phyloP scores from a whole-genome alignment of 2,329 filamentous ascomycete species.

The Chaetoscypha palmicola region DNA sequence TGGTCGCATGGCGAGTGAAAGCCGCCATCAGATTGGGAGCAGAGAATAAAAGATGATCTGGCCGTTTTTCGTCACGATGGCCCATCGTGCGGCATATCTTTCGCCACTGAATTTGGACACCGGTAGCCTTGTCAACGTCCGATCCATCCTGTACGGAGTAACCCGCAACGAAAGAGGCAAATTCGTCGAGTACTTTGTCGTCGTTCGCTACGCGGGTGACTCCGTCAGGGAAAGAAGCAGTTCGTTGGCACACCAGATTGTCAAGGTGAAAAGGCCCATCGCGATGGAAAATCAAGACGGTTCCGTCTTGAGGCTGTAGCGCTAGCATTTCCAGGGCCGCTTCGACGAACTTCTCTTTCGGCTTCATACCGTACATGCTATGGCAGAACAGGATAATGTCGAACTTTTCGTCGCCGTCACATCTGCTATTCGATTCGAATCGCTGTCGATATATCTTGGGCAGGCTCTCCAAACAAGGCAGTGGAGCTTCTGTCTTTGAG shows the following conservation, averaged over 20 bases:
- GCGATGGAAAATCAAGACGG: constrained; percentile 52
- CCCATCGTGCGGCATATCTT: constrained; percentile 44
- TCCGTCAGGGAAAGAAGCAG: constrained; percentile 41
- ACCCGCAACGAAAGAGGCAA: constrained; percentile 47
- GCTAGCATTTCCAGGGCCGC: constrained; percentile 42
- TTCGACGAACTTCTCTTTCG: constrained; percentile 40
- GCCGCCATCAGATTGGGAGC: constrained; percentile 43
- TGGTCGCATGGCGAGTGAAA: constrained; percentile 42
- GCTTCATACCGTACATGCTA: constrained; percentile 55
- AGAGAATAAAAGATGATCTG: constrained; percentile 40
- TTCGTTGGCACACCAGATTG: constrained; percentile 42
- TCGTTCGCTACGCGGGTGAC: constrained; percentile 38
- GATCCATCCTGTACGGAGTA: constrained; percentile 33
- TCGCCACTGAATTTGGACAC: constrained; percentile 39
- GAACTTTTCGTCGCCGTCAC: constrained; percentile 35
- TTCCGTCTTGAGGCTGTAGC: constrained; percentile 32
- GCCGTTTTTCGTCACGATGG: constrained; percentile 32
- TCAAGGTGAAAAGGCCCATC: constrained; percentile 37
- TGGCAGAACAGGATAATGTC: constrained; percentile 56
- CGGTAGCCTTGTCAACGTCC: constrained; percentile 21
- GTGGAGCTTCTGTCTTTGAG: constrained; percentile 26
- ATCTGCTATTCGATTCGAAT: constrained; percentile 32
- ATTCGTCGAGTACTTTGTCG: constrained; percentile 41
- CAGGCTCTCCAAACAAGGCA: constrained; percentile 37
- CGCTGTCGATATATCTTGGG: constrained; percentile 34